A percentile compares a stretch with the other conserved stretches of the same genome.
These are phyloP conservation scores for Sclerotinia spermophila DNA, from an alignment of 2,329 filamentous ascomycete species.

Conservation along the genomic window DNA sequence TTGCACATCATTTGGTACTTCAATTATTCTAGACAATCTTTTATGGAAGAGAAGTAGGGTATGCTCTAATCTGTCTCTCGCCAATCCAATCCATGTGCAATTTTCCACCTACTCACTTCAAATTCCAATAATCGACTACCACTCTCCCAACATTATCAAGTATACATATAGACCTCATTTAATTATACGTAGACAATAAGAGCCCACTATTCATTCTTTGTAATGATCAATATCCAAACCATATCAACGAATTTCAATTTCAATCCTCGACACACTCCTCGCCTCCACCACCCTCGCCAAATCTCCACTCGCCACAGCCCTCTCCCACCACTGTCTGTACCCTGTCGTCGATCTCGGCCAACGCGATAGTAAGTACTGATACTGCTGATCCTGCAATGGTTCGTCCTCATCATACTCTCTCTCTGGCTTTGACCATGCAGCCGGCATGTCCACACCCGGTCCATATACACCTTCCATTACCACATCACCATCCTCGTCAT, in stretches of 20 bases:
- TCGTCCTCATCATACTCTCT: conserved; percentile 4
- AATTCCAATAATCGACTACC: neutral
- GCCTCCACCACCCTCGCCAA: conserved; percentile 38
- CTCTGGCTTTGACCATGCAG: conserved; percentile 10
- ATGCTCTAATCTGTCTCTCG: neutral
- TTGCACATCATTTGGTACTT: neutral
- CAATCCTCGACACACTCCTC: conserved; percentile 21
- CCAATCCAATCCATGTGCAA: neutral
- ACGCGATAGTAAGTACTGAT: conserved; percentile 16
- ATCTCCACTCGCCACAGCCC: conserved; percentile 24
- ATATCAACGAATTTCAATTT: conserved; percentile 14
- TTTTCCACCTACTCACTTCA: neutral
- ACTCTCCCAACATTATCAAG: neutral
- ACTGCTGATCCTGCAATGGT: conserved; percentile 8
- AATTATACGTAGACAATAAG: neutral
- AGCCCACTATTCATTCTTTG: neutral
- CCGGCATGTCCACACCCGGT: neutral
- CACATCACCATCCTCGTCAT: conserved; percentile 30
- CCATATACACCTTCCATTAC: conserved; percentile 29
- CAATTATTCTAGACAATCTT: neutral
- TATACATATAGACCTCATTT: neutral
- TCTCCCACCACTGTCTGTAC: neutral
- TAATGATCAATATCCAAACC: neutral
- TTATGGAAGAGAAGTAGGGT: neutral
- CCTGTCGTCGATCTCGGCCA: conserved; percentile 1